These are phyloP conservation scores for Colletotrichum tropicicola DNA, from an alignment of 2,329 filamentous ascomycete genomes.

Conservation along the genomic window DNA sequence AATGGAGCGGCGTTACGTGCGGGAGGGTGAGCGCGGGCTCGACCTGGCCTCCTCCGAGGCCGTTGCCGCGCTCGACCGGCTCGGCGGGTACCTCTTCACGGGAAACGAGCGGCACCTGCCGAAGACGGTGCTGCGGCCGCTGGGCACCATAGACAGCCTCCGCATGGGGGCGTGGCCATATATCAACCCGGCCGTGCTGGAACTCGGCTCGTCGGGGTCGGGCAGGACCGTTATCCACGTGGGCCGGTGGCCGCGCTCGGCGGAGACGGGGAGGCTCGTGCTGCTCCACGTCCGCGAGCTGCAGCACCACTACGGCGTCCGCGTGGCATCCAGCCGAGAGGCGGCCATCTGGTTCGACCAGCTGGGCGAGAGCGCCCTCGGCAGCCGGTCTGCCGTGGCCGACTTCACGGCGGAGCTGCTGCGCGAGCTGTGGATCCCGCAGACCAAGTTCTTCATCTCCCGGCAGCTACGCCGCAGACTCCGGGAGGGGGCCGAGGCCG, in stretches of 20 bases:
- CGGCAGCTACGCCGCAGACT: constrained; percentile 6
- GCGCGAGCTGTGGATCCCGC: constrained; percentile 13
- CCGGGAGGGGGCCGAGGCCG: not conserved
- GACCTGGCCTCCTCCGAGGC: not conserved
- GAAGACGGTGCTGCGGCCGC: not conserved
- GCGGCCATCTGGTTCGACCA: not conserved
- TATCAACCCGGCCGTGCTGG: not conserved
- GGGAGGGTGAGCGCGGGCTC: not conserved
- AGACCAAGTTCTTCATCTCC: constrained; percentile 17
- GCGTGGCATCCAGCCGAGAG: not conserved
- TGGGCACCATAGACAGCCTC: not conserved
- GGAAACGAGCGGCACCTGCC: not conserved
- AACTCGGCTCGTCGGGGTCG: not conserved
- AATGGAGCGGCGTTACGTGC: constrained; percentile 11
- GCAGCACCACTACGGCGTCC: not conserved
- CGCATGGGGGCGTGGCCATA: not conserved
- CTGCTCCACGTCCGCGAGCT: constrained; percentile 2
- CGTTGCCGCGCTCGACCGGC: not conserved
- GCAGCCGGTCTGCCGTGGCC: not conserved
- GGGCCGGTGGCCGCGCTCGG: not conserved
- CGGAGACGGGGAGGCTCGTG: not conserved
- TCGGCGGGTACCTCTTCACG: not conserved
- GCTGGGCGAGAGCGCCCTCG: not conserved
- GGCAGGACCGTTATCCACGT: not conserved
- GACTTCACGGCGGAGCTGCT: constrained; percentile 13